A percentile compares a stretch with the other conserved stretches of the same genome.
Evolutionary conservation across 345 rosid genomes (phyloP).

Genomic region (Streptanthus diversifolius): DNA sequence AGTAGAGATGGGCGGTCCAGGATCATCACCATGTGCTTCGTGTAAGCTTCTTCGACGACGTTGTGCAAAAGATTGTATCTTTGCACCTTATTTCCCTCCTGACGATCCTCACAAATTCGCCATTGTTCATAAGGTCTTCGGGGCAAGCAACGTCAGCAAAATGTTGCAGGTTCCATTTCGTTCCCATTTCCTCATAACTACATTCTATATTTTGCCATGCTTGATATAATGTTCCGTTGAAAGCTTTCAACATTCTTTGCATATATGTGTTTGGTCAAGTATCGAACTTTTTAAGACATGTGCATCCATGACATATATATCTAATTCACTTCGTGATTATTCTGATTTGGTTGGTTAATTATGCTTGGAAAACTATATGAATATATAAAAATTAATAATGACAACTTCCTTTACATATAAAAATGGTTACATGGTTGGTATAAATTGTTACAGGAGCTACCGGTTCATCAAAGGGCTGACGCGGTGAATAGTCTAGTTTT

Average conservation of each 20-base stretch:
- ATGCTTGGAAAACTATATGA: neutral
- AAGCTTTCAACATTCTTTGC: slow-evolving; percentile 7
- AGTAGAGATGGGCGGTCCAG: slow-evolving; percentile 42
- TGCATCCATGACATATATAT: neutral
- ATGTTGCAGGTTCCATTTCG: slow-evolving; percentile 66
- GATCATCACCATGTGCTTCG: slow-evolving; percentile 78
- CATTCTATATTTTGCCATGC: neutral
- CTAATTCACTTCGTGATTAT: too few relatives aligned
- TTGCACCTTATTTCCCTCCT: slow-evolving; percentile 87
- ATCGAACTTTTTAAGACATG: neutral
- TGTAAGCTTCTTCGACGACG: slow-evolving; percentile 79
- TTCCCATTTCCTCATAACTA: neutral
- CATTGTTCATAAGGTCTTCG: slow-evolving; percentile 81
- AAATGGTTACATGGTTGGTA: slow-evolving; percentile 10
- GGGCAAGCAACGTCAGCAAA: slow-evolving; percentile 86
- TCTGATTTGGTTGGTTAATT: neutral
- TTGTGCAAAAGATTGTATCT: slow-evolving; percentile 76
- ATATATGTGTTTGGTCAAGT: neutral
- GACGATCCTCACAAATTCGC: slow-evolving; percentile 82
- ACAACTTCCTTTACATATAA: neutral
- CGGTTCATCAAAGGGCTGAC: slow-evolving; percentile 71
- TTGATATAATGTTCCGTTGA: neutral
- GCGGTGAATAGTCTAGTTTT: slow-evolving; percentile 79
- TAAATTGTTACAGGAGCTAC: slow-evolving; percentile 53
- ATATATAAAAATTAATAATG: neutral